Percentiles rank a stretch among this genome's conserved stretches.
Evolutionary conservation across 495 filamentous ascomycete species (phyloP).

Genomic region (Aspergillus bridgeri): DNA sequence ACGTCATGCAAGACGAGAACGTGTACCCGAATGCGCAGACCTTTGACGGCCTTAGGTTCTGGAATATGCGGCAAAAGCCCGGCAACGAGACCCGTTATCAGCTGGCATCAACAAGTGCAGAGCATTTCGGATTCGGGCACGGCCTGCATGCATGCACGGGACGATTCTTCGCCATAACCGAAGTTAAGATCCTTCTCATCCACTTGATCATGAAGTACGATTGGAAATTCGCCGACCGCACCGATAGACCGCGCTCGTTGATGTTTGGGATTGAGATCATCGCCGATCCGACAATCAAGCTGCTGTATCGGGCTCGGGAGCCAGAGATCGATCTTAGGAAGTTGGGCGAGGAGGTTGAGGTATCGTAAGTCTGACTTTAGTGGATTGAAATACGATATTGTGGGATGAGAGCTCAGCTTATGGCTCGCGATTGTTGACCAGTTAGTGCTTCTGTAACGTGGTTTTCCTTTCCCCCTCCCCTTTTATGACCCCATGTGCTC

Average conservation of each 20-base stretch:
- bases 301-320: constrained; percentile 28
- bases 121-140: constrained; percentile 46
- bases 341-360: constrained; percentile 20
- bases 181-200: constrained; percentile 43
- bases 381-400: not conserved
- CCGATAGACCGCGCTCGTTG: constrained; percentile 23
- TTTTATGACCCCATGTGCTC: not conserved
- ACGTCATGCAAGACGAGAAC: constrained; percentile 33
- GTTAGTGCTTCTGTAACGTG: not conserved
- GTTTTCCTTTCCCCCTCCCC: too few relatives aligned
- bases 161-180: constrained; percentile 49
- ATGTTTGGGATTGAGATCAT: constrained; percentile 27
- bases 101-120: constrained; percentile 42
- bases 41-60: constrained; percentile 49
- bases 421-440: not conserved
- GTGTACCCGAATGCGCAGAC: constrained; percentile 40
- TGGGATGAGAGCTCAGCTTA: not conserved
- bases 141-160: constrained; percentile 55
- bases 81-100: constrained; percentile 43
- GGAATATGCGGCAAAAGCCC: constrained; percentile 37
- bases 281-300: constrained; percentile 26
- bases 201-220: constrained; percentile 56
- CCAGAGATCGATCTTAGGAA: constrained; percentile 26
- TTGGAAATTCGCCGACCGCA: constrained; percentile 34
- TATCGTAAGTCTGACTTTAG: not conserved